Conservation (phyloP, 352 stramenopile genomes). For the Pythium volutum region DNA sequence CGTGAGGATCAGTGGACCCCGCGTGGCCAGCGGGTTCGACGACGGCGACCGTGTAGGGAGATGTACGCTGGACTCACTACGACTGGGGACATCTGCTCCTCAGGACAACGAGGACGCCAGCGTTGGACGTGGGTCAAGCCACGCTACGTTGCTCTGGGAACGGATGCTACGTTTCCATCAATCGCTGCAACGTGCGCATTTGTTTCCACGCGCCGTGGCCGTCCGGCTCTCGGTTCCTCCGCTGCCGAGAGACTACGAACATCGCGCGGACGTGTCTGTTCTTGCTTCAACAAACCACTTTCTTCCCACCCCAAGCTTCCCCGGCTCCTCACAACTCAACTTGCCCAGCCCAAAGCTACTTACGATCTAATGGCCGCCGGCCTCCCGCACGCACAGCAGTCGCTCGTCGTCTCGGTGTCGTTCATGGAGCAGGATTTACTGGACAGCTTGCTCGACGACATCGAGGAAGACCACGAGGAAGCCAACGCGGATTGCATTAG, state of each 20-base stretch:
- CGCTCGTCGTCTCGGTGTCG: constrained; percentile 10
- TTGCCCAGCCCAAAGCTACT: neutral
- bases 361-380: constrained; percentile 11
- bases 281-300: too few relatives aligned
- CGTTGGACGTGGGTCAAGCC: neutral
- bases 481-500: neutral
- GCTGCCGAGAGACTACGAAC: too few relatives aligned
- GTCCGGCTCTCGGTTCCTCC: neutral
- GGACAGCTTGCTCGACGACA: constrained; percentile 13
- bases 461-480: constrained; percentile 15
- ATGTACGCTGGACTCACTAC: neutral
- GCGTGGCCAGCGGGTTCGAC: neutral
- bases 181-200: neutral
- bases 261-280: too few relatives aligned
- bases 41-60: neutral
- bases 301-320: neutral
- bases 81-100: neutral
- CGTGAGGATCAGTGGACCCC: neutral
- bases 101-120: neutral
- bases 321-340: neutral
- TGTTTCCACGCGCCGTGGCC: too few relatives aligned
- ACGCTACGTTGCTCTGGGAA: neutral
- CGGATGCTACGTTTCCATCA: neutral
- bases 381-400: neutral
- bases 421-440: constrained; percentile 16